Base-by-base conservation (phyloP, 2,329 filamentous ascomycete species). In the Alternaria atra region DNA sequence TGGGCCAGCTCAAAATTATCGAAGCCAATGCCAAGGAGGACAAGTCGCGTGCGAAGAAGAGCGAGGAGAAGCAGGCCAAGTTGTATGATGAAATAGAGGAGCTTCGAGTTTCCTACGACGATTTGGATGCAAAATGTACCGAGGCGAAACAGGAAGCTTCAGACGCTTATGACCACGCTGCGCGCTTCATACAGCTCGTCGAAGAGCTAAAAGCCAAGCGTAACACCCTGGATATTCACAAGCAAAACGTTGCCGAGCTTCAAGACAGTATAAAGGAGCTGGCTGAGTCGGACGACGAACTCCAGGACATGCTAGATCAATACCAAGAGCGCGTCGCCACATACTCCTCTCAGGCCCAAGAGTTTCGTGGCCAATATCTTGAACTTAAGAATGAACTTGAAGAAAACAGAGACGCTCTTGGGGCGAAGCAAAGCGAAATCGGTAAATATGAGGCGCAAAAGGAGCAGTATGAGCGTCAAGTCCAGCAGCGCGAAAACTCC, bases 371-470 rank as follows among this genome's bases (percentile, higher is more conserved):
- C 15, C 86, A 87, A 52, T 94, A 94, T 68, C 81, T 84, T 58
- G 84, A 90, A 25, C 83, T 96, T n/a, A 81, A 81, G 58, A 73
- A 82, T 27, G 79, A 81, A 29, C 81, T 89, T 2, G 80, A 86
- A 57, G 71, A 78, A 4, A 79, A 76, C 48, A 84, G 85, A 3
- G 63, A 71, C 15, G 65, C 72, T 7, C 73, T 83, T 12, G 82
- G 80, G 52, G 64, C 65, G n/a, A 85, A 85, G 66, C 82, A 85
- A 61, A 82, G 76, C 1, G 90, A 93, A 68, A 85, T 88, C 69
- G 94, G 94, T 43, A 92, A 90, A 67, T 89, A 90, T 68, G 88
- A 95, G 77, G 94, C 94, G 2, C 90, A 97, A 74, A 93, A 94
- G 80, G 90, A 92, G 63, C 92, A 91, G 70, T 92, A 95, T 74